Evolutionary conservation across 2,329 filamentous ascomycete genomes (phyloP).

Genomic region (Penicillium freii): DNA sequence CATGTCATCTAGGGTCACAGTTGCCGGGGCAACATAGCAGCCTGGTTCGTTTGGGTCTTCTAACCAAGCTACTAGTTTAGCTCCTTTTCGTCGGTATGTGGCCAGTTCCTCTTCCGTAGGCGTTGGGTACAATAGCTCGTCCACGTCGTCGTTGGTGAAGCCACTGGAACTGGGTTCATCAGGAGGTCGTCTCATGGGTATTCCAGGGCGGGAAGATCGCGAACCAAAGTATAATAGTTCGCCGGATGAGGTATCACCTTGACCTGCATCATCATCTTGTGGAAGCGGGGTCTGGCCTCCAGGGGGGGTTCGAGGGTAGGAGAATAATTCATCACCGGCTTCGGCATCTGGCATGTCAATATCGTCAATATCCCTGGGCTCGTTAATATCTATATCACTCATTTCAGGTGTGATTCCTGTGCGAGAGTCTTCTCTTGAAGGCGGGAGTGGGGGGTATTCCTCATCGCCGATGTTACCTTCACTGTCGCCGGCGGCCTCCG

Average conservation of each 20-base stretch:
- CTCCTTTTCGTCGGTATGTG: not conserved
- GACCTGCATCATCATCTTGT: not conserved
- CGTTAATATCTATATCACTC: not conserved
- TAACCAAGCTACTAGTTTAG: not conserved
- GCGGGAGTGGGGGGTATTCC: not conserved
- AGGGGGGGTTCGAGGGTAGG: no score
- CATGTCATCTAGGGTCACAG: rapidly evolving
- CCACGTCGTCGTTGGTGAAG: not conserved
- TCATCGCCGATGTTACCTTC: not conserved
- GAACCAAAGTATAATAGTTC: not conserved
- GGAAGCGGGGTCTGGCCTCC: no score
- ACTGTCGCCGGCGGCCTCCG: not conserved
- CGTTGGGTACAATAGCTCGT: rapidly evolving
- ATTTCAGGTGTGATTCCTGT: not conserved
- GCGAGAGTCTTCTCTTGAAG: not conserved
- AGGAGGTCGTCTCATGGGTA: no score
- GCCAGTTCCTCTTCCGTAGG: not conserved
- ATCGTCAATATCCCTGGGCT: not conserved
- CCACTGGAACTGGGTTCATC: no score
- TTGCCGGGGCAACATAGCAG: not conserved
- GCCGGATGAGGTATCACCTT: not conserved
- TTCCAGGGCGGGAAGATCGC: no score
- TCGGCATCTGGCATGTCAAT: not conserved
- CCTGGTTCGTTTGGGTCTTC: not conserved
- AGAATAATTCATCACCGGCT: not conserved